Evolutionary conservation across 1,284 basidiomycete genomes (phyloP).

Genomic region (Apiotrichum akiyoshidainum): DNA sequence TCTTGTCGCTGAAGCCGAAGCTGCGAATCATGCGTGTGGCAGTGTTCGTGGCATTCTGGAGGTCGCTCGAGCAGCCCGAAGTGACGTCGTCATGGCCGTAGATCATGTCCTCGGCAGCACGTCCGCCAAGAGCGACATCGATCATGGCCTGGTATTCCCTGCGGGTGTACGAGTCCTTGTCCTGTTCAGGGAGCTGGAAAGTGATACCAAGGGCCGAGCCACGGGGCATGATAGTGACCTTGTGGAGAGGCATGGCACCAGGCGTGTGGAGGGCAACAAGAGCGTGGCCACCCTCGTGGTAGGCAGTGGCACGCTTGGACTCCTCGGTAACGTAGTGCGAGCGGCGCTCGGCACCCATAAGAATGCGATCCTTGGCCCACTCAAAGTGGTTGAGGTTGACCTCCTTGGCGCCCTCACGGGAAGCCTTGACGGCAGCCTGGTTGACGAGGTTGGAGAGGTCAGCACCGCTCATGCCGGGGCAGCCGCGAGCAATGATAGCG

Average conservation of each 20-base stretch:
- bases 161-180: conserved; percentile 54
- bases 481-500: conserved; percentile 80
- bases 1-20: conserved; percentile 79
- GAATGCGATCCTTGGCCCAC: conserved; percentile 91
- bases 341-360: conserved; percentile 91
- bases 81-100: conserved; percentile 84
- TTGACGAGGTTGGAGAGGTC: conserved; percentile 93
- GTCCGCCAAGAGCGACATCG: conserved; percentile 87
- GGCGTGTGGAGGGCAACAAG: conserved; percentile 85
- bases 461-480: conserved; percentile 64
- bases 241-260: conserved; percentile 90
- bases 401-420: conserved; percentile 68
- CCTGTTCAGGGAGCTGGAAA: conserved; percentile 78
- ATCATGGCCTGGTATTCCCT: conserved; percentile 56
- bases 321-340: conserved; percentile 81
- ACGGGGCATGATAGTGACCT: conserved; percentile 91
- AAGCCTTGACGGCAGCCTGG: conserved; percentile 82
- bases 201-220: conserved; percentile 88
- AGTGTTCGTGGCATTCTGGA: conserved; percentile 70
- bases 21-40: conserved; percentile 78
- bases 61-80: conserved; percentile 84
- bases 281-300: conserved; percentile 94
- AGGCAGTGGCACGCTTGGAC: conserved; percentile 81
- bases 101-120: conserved; percentile 87
- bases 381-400: conserved; percentile 81